These are phyloP conservation scores for Malania oleifera DNA, from an alignment of 164 flowering plant genomes.

Conservation along the genomic window DNA sequence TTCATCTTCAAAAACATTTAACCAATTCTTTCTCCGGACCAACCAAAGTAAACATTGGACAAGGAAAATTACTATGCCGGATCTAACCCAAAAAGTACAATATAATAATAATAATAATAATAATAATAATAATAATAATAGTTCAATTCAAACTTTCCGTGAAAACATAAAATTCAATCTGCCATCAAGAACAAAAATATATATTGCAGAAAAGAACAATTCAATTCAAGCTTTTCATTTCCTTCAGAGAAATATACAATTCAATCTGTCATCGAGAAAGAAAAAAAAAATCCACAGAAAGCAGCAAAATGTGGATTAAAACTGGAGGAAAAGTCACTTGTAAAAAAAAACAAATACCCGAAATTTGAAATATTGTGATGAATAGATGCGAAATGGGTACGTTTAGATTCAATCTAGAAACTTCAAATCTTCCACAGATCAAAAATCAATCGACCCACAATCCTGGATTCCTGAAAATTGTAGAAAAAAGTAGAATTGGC, in stretches of 20 bases:
- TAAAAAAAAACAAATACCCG: constrained; percentile 10
- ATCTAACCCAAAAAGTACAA: constrained; percentile 16
- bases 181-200: background rate
- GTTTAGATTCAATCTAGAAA: constrained; percentile 24
- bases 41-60: background rate
- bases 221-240: background rate
- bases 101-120: background rate
- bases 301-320: constrained; percentile 26
- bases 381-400: constrained; percentile 17
- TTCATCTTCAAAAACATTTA: background rate
- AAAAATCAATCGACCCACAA: constrained; percentile 24
- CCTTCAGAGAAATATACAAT: constrained; percentile 5
- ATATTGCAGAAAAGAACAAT: no score
- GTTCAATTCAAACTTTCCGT: background rate
- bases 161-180: constrained; percentile 9
- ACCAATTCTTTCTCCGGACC: background rate
- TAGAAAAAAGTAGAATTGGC: constrained; percentile 8
- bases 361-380: constrained; percentile 18
- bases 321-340: constrained; percentile 27
- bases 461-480: constrained; percentile 22
- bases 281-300: constrained; percentile 8
- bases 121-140: no score
- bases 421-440: constrained; percentile 25
- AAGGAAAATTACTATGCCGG: constrained; percentile 9
- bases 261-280: background rate